Evolutionary conservation across 1,139 yeast species (phyloP).

Genomic region (Yamadazyma pseudoaaseri): DNA sequence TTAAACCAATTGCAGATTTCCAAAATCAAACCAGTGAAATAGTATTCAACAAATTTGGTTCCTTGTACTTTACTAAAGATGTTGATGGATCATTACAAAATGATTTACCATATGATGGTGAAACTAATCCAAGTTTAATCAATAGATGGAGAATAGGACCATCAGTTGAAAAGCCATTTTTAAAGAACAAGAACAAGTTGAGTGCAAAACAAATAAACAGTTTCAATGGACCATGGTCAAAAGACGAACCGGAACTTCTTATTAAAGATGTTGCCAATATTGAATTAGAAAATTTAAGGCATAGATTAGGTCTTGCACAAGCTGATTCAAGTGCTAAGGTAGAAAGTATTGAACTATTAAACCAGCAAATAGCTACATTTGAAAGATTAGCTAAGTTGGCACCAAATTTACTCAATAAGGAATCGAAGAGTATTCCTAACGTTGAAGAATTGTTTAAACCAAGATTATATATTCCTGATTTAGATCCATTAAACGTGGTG

Average conservation of each 20-base stretch:
- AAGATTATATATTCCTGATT: conserved; percentile 74
- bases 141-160: conserved; percentile 91
- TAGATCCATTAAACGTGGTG: conserved; percentile 87
- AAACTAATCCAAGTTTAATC: conserved; percentile 54
- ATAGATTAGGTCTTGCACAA: conserved; percentile 53
- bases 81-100: conserved; percentile 41
- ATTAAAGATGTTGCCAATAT: conserved; percentile 62
- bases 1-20: conserved; percentile 62
- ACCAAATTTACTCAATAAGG: conserved; percentile 51
- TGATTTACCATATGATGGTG: conserved; percentile 56
- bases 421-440: conserved; percentile 55
- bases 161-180: conserved; percentile 74
- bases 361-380: conserved; percentile 55
- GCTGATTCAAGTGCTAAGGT: conserved; percentile 49
- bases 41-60: conserved; percentile 73
- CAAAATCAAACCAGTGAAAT: conserved; percentile 50
- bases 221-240: conserved; percentile 74
- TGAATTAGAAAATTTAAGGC: conserved; percentile 63
- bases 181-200: conserved; percentile 61
- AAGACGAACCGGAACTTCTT: conserved; percentile 56
- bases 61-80: conserved; percentile 72
- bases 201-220: conserved; percentile 44
- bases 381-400: conserved; percentile 57
- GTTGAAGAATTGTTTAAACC: conserved; percentile 66
- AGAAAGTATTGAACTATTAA: conserved; percentile 41